Base-by-base conservation (phyloP, 2,329 filamentous ascomycete species). In the Camptophora hylomeconis region DNA sequence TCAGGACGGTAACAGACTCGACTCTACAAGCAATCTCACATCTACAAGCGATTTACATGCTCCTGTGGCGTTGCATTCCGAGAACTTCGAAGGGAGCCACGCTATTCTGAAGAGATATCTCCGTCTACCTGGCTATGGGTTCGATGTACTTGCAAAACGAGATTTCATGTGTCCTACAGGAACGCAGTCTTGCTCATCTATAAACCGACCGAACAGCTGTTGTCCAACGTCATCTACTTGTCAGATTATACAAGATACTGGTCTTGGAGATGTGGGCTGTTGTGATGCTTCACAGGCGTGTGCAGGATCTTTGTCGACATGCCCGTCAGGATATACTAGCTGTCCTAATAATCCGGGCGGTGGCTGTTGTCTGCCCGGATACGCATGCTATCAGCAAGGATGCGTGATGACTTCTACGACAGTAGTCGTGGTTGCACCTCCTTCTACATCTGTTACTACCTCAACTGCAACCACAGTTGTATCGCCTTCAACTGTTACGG, bases 281-380 rank as follows among this genome's bases (percentile, higher is more conserved):
- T 77, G 72, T 55, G 61, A 65, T 1, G 43, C 49, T 15, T 69
- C 69, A 1, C 48, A 61, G 33, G 57, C 42, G 7, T 76, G 72
- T 42, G 58, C 58, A 2, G 60, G 63, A 7, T 41, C 50, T 1
- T 58, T 75, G n/a, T 58, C 58, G 2, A 48, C 42, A 3, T 76
- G 72, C 38, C 29, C 29, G 7, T 41, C 40, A 16, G 70, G 67
- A 5, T 73, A 72, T 45, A 60, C 58, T 4, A 61, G 56, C 30
- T 76, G 72, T 47, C 60, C 68, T 2, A 56, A 58, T 24, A 60
- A 55, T 24, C 43, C 58, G 3, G 72, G 70, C 22, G 70, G 69
- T 2, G 72, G 70, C 2, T 76, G 72, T 40, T 76, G 71, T 52
- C 58, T 75, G 19, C 68, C 69, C 3, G 69, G 67, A 0, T 74